Percentiles rank a stretch among this genome's conserved stretches.
Evolutionary conservation across 176 grass and related monocot genomes (phyloP).

Genomic region (Carex cristatella): DNA sequence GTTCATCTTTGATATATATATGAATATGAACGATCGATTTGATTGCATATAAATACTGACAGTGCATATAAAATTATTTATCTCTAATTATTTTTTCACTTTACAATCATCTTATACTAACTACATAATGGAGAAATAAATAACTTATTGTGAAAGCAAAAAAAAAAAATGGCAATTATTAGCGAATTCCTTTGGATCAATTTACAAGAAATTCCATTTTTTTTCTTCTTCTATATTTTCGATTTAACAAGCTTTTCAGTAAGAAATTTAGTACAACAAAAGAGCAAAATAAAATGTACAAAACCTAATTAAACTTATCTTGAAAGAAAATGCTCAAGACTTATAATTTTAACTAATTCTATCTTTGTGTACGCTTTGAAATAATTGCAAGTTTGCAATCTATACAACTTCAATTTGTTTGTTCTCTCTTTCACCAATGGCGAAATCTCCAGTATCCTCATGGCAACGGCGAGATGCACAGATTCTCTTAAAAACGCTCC

Average conservation of each 20-base stretch:
- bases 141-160: background rate
- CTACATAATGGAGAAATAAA: background rate
- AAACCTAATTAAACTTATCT: background rate
- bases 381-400: background rate
- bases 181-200: background rate
- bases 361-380: background rate
- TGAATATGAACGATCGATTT: background rate
- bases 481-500: conserved; percentile 5
- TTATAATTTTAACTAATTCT: background rate
- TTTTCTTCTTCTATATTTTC: background rate
- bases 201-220: background rate
- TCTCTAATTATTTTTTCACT: background rate
- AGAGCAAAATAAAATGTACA: background rate
- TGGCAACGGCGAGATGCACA: conserved; percentile 8
- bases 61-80: too few species aligned
- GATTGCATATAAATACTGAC: too few species aligned
- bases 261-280: background rate
- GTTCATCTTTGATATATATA: background rate
- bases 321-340: background rate
- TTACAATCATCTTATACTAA: background rate
- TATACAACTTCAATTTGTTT: conserved; percentile 24
- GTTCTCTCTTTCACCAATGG: background rate
- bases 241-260: background rate
- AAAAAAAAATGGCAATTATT: background rate
- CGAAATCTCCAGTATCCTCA: conserved; percentile 7